These are phyloP conservation scores for slime mould (Dictyostelium discoideum) DNA, from an alignment of 78 protist species.

Conservation along the genomic window DNA sequence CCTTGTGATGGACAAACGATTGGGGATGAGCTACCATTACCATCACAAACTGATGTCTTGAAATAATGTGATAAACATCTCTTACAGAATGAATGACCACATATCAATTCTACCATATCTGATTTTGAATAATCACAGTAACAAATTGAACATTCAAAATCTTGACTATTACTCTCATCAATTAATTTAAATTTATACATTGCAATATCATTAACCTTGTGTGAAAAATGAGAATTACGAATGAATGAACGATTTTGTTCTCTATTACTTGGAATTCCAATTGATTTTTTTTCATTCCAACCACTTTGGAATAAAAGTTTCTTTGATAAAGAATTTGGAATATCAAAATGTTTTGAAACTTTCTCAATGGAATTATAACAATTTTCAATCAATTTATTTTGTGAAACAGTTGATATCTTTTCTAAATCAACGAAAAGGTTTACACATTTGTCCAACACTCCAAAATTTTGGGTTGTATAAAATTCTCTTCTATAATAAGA, in stretches of 20 bases:
- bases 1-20: background rate
- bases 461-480: background rate
- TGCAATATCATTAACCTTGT: background rate
- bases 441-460: background rate
- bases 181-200: background rate
- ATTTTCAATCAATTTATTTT: background rate
- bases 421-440: background rate
- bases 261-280: background rate
- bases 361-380: background rate
- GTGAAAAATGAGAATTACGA: background rate
- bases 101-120: background rate
- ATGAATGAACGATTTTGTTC: background rate
- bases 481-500: background rate
- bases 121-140: background rate
- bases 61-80: slow-evolving; percentile 3
- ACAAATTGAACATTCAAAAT: slow-evolving; percentile 50
- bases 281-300: background rate
- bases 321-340: slow-evolving; percentile 30
- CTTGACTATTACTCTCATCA: background rate
- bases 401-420: background rate
- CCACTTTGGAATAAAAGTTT: background rate
- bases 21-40: slow-evolving; percentile 18
- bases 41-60: background rate
- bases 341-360: background rate
- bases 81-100: slow-evolving; percentile 49